Base-by-base conservation (phyloP, 768 basidiomycete genomes). In the Leccinellum rugosiceps region DNA sequence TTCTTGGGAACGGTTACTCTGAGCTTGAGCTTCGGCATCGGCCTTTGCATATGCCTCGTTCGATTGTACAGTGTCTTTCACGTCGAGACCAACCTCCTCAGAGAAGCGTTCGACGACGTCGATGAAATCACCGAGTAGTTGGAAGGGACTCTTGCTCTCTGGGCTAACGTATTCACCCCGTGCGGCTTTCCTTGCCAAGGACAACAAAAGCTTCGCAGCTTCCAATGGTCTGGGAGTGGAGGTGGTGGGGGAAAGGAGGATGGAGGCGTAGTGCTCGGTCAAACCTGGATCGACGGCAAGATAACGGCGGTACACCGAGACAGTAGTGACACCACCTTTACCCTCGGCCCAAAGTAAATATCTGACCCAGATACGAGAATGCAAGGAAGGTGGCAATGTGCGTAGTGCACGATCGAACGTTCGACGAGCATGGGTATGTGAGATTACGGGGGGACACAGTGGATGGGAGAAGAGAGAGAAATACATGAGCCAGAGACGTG, bases 391-490 rank as follows among this genome's bases (percentile, higher is more conserved):
- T 14, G 94, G 90, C 8, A 99, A 82, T 1, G 95, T 94, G 52
- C 96, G 90, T 28, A 99, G 74, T 2, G 95, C 92, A 41, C 97
- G 86, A 75, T 99, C 97, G 70, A 90, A 98, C 1, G 95, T 97
- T 59, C 88, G 83, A 21, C 97, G 85, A 17, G 94, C 95, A 74
- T 98, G 96, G 0, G 94, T 91, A 68, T 92, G 80, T 15, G 90
- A 87, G 55, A 98, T 78, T 23, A 83, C 69, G 5, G 95, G 77
- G 4, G 97, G 96, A 69, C 95, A 98, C 51, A 82, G 77, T 1
- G 93, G 92, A 68, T 99, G 97, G 62, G 83, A 83, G 74, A 98
- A 91, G 53, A 97, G 78, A 54, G 92, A 89, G 49, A 93, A 78
- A 73, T 98, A 98, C 77, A 94, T 85, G 47, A 97, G 74, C 97